A percentile compares a stretch with the other conserved stretches of the same genome.
Conservation (phyloP, 2,329 filamentous ascomycete genomes). For the Celoporthe dispersa region DNA sequence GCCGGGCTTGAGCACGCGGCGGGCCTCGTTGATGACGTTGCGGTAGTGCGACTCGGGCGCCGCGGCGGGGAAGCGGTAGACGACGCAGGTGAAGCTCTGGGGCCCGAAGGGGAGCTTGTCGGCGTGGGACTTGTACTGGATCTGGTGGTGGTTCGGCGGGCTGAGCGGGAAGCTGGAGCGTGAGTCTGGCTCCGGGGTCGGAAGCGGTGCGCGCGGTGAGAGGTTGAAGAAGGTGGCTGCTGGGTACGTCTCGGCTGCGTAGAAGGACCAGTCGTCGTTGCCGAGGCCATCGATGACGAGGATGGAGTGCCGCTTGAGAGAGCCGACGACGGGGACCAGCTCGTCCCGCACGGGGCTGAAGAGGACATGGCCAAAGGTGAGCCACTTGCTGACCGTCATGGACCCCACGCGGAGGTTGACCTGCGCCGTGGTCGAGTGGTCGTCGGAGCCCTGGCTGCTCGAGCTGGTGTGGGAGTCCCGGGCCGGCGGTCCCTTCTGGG, state of each 20-base stretch:
- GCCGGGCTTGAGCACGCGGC: slow-evolving; percentile 76
- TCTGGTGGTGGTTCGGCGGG: slow-evolving; percentile 75
- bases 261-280: slow-evolving; percentile 89
- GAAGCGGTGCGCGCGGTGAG: slow-evolving; percentile 60
- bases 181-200: slow-evolving; percentile 47
- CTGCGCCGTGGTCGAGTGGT: slow-evolving; percentile 67
- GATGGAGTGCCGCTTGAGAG: slow-evolving; percentile 64
- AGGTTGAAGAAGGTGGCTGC: slow-evolving; percentile 78
- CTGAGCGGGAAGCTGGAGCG: slow-evolving; percentile 56
- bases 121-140: slow-evolving; percentile 66
- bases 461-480: slow-evolving; percentile 50
- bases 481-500: slow-evolving; percentile 35
- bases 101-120: slow-evolving; percentile 75
- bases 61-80: slow-evolving; percentile 76
- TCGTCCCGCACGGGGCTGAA: slow-evolving; percentile 81
- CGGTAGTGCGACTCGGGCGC: slow-evolving; percentile 71
- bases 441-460: slow-evolving; percentile 54
- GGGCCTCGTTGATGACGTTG: slow-evolving; percentile 74
- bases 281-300: slow-evolving; percentile 82
- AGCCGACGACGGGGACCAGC: slow-evolving; percentile 57
- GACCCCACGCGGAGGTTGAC: slow-evolving; percentile 80
- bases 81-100: slow-evolving; percentile 75
- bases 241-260: slow-evolving; percentile 80
- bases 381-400: slow-evolving; percentile 86
- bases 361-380: slow-evolving; percentile 81